A percentile compares a stretch with the other conserved stretches of the same genome.
phyloP scores from a whole-genome alignment of 1,284 basidiomycete genomes.

The Meripilus lineatus region DNA sequence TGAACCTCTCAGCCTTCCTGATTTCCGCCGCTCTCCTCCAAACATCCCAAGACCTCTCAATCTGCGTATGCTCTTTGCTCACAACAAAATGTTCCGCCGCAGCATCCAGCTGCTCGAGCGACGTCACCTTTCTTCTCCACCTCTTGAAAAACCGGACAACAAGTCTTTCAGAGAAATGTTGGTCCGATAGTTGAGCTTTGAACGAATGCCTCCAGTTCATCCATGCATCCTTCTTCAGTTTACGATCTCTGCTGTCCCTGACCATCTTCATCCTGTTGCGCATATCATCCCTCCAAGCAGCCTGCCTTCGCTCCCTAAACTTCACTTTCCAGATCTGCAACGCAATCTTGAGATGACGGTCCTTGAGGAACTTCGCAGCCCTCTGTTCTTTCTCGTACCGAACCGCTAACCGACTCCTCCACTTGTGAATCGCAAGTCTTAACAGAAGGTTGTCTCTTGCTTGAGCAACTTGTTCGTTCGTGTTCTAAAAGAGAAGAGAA shows the following conservation, averaged over 20 bases:
- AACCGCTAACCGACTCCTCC: slow-evolving; percentile 41
- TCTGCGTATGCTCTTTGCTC: slow-evolving; percentile 29
- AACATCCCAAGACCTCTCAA: slow-evolving; percentile 42
- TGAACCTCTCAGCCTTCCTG: slow-evolving; percentile 36
- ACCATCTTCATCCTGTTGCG: slow-evolving; percentile 59
- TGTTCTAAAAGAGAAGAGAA: slow-evolving; percentile 38
- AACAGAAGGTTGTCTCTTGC: slow-evolving; percentile 55
- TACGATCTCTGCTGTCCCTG: slow-evolving; percentile 45
- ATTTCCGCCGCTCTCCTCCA: slow-evolving; percentile 50
- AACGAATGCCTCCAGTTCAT: slow-evolving; percentile 56
- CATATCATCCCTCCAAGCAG: slow-evolving; percentile 62
- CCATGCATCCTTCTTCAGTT: slow-evolving; percentile 51
- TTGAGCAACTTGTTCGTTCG: slow-evolving; percentile 54
- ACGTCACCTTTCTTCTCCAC: slow-evolving; percentile 46
- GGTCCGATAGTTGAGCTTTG: slow-evolving; percentile 42
- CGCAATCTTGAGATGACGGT: slow-evolving; percentile 34
- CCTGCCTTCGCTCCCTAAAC: slow-evolving; percentile 45
- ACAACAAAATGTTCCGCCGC: slow-evolving; percentile 43
- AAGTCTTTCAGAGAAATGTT: slow-evolving; percentile 42
- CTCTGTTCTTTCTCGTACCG: slow-evolving; percentile 34
- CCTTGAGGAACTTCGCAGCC: slow-evolving; percentile 37
- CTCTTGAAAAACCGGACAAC: slow-evolving; percentile 36
- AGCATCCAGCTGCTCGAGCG: slow-evolving; percentile 38
- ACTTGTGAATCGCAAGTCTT: slow-evolving; percentile 51
- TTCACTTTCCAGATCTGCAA: slow-evolving; percentile 46